phyloP scores from a whole-genome alignment of 1,139 yeast species.

The Saccharomycopsis hybrid region DNA sequence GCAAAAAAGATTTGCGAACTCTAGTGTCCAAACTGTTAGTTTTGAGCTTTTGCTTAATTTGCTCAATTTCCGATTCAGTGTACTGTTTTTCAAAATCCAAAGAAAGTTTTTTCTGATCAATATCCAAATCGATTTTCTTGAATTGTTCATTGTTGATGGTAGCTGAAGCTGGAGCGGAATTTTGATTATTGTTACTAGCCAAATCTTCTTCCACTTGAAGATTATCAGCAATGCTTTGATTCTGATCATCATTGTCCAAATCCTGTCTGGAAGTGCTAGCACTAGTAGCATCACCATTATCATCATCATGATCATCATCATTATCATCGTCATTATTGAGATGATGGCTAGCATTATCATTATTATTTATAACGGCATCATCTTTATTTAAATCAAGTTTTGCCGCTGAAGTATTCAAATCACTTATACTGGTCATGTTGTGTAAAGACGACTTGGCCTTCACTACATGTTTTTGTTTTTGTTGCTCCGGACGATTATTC shows the following conservation, averaged over 20 bases:
- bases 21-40: slow-evolving; percentile 7
- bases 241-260: not conserved
- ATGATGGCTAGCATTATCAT: not conserved
- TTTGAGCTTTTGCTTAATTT: not conserved
- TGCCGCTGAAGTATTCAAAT: slow-evolving; percentile 2
- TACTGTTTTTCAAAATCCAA: slow-evolving; percentile 13
- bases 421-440: slow-evolving; percentile 20
- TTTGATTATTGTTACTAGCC: not conserved
- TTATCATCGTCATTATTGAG: not conserved
- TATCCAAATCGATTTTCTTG: slow-evolving; percentile 15
- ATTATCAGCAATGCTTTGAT: not conserved
- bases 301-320: not conserved
- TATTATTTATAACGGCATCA: not conserved
- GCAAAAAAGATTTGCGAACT: slow-evolving; percentile 15
- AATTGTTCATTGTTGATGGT: not conserved
- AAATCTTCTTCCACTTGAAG: not conserved
- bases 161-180: not conserved
- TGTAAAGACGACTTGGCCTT: slow-evolving; percentile 22
- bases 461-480: slow-evolving; percentile 12
- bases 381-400: not conserved
- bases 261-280: not conserved
- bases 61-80: not conserved
- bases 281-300: not conserved
- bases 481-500: slow-evolving; percentile 7
- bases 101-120: slow-evolving; percentile 16